Evolutionary conservation across 768 basidiomycete species (phyloP).

Genomic region (Amanita phalloides): DNA sequence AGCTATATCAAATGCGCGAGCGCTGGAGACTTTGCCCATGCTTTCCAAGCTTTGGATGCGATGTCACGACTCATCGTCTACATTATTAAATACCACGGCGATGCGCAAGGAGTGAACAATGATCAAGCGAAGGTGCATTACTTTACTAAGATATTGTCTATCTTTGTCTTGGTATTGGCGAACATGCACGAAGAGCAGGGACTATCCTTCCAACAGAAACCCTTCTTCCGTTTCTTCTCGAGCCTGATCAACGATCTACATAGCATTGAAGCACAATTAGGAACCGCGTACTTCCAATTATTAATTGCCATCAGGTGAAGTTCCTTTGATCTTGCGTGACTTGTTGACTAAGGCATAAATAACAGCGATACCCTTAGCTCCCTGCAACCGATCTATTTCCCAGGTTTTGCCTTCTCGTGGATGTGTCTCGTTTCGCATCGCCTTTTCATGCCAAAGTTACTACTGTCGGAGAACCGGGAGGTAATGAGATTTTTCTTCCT

Average conservation of each 20-base stretch:
- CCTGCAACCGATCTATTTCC: slow-evolving; percentile 92
- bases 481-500: slow-evolving; percentile 24
- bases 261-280: slow-evolving; percentile 74
- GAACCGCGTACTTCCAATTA: slow-evolving; percentile 82
- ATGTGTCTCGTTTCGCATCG: slow-evolving; percentile 93
- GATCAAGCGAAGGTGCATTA: slow-evolving; percentile 96
- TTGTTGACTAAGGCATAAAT: not conserved
- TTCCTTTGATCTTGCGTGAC: slow-evolving; percentile 3
- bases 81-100: slow-evolving; percentile 99
- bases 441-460: slow-evolving; percentile 92
- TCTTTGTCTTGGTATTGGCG: slow-evolving; percentile 91
- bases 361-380: slow-evolving; percentile 90
- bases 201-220: slow-evolving; percentile 86
- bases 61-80: slow-evolving; percentile 92
- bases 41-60: slow-evolving; percentile 92
- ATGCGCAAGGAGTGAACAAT: slow-evolving; percentile 85
- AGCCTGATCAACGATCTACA: slow-evolving; percentile 90
- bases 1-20: slow-evolving; percentile 72
- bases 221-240: slow-evolving; percentile 98
- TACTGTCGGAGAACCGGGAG: slow-evolving; percentile 82
- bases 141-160: slow-evolving; percentile 92
- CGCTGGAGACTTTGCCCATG: slow-evolving; percentile 59
- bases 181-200: slow-evolving; percentile 94
- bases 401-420: slow-evolving; percentile 98
- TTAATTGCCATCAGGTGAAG: slow-evolving; percentile 79